These are phyloP conservation scores for Butyriboletus loyo DNA, from an alignment of 768 basidiomycete genomes.

Conservation along the genomic window DNA sequence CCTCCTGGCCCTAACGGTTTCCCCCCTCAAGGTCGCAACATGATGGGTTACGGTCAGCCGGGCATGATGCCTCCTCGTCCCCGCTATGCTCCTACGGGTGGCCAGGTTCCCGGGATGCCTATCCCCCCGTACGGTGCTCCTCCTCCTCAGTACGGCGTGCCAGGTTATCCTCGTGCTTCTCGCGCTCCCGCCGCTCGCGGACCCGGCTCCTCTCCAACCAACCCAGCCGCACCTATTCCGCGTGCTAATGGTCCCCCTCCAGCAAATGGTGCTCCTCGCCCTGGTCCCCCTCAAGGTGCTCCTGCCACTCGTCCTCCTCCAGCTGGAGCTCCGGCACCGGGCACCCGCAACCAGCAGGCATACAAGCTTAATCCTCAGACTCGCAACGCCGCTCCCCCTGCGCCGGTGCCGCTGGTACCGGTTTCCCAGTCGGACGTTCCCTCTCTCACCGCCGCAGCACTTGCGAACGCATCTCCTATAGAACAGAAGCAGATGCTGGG, in stretches of 20 bases:
- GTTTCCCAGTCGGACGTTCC: slow-evolving; percentile 50
- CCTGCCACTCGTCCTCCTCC: slow-evolving; percentile 44
- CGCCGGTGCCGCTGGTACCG: slow-evolving; percentile 33
- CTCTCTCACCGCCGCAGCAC: slow-evolving; percentile 57
- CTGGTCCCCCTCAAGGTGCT: slow-evolving; percentile 36
- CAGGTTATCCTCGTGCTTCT: slow-evolving; percentile 58
- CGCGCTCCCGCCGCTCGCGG: slow-evolving; percentile 66
- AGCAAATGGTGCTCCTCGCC: slow-evolving; percentile 52
- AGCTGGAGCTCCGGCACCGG: slow-evolving; percentile 46
- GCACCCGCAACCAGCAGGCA: slow-evolving; percentile 32
- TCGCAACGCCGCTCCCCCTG: slow-evolving; percentile 35
- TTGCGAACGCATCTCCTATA: slow-evolving; percentile 57
- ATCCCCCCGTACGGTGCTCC: slow-evolving; percentile 71
- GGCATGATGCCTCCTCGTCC: slow-evolving; percentile 87
- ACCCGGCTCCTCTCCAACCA: slow-evolving; percentile 67
- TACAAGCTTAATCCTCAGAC: slow-evolving; percentile 36
- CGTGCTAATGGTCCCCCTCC: slow-evolving; percentile 63
- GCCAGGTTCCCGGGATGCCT: slow-evolving; percentile 74
- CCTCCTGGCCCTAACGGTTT: slow-evolving; percentile 74
- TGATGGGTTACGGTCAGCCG: slow-evolving; percentile 80
- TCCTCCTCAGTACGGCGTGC: slow-evolving; percentile 75
- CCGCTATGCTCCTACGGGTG: slow-evolving; percentile 70
- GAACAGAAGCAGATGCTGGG: slow-evolving; percentile 99
- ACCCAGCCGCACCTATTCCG: slow-evolving; percentile 58
- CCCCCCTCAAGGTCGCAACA: slow-evolving; percentile 64